phyloP scores from a whole-genome alignment of 176 grass and related monocot species.

The Aegilops speltoides region DNA sequence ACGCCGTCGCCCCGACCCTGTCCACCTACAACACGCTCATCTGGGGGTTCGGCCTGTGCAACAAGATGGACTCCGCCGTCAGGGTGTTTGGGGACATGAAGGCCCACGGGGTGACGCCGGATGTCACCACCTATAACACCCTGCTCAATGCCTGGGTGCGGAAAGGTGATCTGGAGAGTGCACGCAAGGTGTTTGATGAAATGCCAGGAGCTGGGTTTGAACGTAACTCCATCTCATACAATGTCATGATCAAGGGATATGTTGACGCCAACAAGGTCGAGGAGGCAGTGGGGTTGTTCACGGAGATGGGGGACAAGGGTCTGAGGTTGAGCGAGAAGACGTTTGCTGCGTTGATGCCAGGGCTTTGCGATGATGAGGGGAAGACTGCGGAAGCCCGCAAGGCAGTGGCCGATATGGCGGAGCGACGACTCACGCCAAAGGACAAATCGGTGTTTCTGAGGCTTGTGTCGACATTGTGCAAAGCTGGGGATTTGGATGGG shows the following conservation, averaged over 20 bases:
- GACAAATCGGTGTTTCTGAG: constrained; percentile 80
- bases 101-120: constrained; percentile 45
- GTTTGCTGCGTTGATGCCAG: constrained; percentile 84
- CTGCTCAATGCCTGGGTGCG: constrained; percentile 74
- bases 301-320: constrained; percentile 71
- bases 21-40: constrained; percentile 84
- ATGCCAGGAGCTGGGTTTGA: constrained; percentile 43
- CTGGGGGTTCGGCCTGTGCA: constrained; percentile 84
- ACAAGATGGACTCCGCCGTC: constrained; percentile 61
- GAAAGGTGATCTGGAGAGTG: constrained; percentile 64
- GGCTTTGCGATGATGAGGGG: constrained; percentile 72
- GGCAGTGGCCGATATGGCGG: constrained; percentile 67
- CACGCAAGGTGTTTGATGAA: constrained; percentile 80
- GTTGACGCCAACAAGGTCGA: constrained; percentile 51
- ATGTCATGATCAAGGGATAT: constrained; percentile 94
- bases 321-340: constrained; percentile 87
- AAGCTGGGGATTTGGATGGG: constrained; percentile 73
- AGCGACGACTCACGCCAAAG: constrained; percentile 68
- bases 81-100: constrained; percentile 84
- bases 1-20: constrained; percentile 47
- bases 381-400: constrained; percentile 54
- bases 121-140: constrained; percentile 72
- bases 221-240: constrained; percentile 66
- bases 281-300: constrained; percentile 57
- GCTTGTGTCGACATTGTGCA: constrained; percentile 68